phyloP scores from a whole-genome alignment of 805 yeast genomes.

The Yamadazyma sp. region DNA sequence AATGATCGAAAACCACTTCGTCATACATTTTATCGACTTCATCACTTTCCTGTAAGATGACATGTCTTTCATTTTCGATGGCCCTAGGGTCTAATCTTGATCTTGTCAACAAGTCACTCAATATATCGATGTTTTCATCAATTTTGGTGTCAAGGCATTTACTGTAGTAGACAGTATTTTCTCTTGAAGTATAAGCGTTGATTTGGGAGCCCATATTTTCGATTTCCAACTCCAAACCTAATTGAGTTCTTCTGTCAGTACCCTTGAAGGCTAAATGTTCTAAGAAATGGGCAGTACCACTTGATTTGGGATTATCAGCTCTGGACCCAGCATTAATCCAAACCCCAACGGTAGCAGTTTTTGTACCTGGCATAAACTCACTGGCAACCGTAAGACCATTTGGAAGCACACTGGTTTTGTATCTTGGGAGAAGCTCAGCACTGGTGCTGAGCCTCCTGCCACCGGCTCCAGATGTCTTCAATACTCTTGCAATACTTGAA shows the following conservation, averaged over 20 bases:
- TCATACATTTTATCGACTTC: constrained; percentile 98
- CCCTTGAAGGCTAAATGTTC: constrained; percentile 98
- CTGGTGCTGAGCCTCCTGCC: constrained; percentile 5
- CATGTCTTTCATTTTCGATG: constrained; percentile 94
- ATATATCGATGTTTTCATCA: constrained; percentile 79
- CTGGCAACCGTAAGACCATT: constrained; percentile 95
- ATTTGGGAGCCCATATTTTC: constrained; percentile 96
- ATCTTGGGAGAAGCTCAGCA: constrained; percentile 20
- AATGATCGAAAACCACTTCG: constrained; percentile 95
- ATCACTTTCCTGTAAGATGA: constrained; percentile 92
- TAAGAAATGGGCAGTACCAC: constrained; percentile 95
- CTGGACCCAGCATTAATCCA: constrained; percentile 99
- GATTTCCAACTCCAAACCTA: constrained; percentile 83
- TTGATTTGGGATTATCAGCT: constrained; percentile 82
- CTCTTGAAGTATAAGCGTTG: constrained; percentile 98
- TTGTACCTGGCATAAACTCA: constrained; percentile 79
- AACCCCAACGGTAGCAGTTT: constrained; percentile 96
- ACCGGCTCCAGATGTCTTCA: neutral
- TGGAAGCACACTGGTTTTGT: constrained; percentile 66
- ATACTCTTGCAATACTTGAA: no score
- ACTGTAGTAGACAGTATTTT: constrained; percentile 95
- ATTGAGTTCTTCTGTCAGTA: constrained; percentile 75
- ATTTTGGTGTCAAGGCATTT: constrained; percentile 79
- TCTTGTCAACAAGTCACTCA: constrained; percentile 84
- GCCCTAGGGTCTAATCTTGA: constrained; percentile 80